Conservation (phyloP, 192 early-diverging fungal genomes). For the Entrophospora sp. region DNA sequence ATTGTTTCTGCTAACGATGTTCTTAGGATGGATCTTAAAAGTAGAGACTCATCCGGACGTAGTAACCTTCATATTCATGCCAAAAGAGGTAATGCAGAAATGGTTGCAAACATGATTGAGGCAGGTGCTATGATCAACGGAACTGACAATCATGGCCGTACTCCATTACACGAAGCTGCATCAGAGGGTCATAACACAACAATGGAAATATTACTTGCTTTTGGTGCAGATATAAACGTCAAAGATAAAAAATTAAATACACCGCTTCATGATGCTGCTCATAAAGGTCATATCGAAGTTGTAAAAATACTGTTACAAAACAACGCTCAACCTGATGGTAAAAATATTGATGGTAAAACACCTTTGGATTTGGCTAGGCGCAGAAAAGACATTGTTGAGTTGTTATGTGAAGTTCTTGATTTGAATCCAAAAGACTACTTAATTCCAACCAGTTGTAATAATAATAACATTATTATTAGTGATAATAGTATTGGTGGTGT, state of each 20-base stretch:
- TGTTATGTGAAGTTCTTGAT: background rate
- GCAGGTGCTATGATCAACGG: conserved; percentile 56
- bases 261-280: conserved; percentile 58
- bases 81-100: conserved; percentile 45
- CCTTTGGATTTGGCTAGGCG: conserved; percentile 2
- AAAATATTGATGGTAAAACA: conserved; percentile 12
- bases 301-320: conserved; percentile 39
- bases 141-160: conserved; percentile 55
- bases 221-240: conserved; percentile 49
- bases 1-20: conserved; percentile 21
- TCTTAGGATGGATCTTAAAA: conserved; percentile 35
- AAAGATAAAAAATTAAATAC: conserved; percentile 51
- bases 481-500: too few species aligned
- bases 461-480: too few species aligned
- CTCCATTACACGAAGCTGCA: conserved; percentile 48
- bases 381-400: background rate
- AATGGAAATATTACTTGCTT: conserved; percentile 38
- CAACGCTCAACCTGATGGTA: conserved; percentile 26
- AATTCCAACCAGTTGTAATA: too few species aligned
- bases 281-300: conserved; percentile 39
- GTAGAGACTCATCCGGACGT: conserved; percentile 52
- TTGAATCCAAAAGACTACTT: background rate
- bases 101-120: conserved; percentile 37
- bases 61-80: conserved; percentile 63
- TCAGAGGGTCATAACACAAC: conserved; percentile 35